Evolutionary conservation across 1,284 basidiomycete species (phyloP).

Genomic region (Heterobasidion occidentale): DNA sequence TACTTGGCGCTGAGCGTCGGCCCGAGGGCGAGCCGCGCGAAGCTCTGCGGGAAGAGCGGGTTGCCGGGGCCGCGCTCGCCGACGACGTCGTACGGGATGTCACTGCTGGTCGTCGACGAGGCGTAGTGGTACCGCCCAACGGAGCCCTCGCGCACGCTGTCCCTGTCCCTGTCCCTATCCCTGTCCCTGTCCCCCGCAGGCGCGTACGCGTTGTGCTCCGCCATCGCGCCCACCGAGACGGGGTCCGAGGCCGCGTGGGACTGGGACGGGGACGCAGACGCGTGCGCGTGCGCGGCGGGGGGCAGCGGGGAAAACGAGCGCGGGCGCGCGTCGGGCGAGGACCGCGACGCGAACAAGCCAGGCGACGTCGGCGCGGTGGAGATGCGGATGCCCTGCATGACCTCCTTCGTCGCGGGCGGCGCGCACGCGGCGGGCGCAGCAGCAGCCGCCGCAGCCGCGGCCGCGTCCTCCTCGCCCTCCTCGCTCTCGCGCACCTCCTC

Average conservation of each 20-base stretch:
- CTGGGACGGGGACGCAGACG: too few species aligned
- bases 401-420: slow-evolving; percentile 2
- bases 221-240: slow-evolving; percentile 1
- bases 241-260: background rate
- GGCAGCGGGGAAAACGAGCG: background rate
- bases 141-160: background rate
- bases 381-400: slow-evolving; percentile 54
- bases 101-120: slow-evolving; percentile 4
- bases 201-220: slow-evolving; percentile 2
- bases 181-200: too few species aligned
- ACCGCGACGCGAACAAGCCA: slow-evolving; percentile 6
- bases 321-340: background rate
- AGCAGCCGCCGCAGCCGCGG: slow-evolving; percentile 6
- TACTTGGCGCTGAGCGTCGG: slow-evolving; percentile 54
- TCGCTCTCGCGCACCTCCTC: slow-evolving; percentile 14
- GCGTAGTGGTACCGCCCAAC: background rate
- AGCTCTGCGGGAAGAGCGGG: slow-evolving; percentile 51
- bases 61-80: slow-evolving; percentile 51
- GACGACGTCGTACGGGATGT: slow-evolving; percentile 27
- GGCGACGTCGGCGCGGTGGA: slow-evolving; percentile 31
- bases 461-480: slow-evolving; percentile 9
- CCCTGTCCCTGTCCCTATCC: too few species aligned
- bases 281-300: background rate
- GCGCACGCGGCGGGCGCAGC: background rate
- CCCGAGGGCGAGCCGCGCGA: slow-evolving; percentile 47